Percentiles rank a stretch among this genome's conserved stretches.
These are phyloP conservation scores for Gossypium stocksii DNA, from an alignment of 345 rosid genomes.

Conservation along the genomic window DNA sequence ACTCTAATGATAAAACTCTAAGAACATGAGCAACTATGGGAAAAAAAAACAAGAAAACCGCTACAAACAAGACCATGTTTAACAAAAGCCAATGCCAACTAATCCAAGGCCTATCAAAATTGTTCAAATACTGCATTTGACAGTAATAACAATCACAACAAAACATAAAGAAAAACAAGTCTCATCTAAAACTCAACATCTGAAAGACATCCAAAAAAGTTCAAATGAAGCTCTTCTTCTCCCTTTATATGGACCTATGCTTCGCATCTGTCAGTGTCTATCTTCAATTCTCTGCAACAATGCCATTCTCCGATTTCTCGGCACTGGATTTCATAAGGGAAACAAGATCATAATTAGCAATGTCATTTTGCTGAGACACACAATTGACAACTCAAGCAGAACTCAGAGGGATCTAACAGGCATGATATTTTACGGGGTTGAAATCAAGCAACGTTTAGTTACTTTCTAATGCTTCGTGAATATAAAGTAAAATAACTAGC, in stretches of 20 bases:
- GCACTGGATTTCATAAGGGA: constrained; percentile 25
- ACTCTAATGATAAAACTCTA: background rate
- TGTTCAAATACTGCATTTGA: constrained; percentile 25
- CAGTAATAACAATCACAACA: constrained; percentile 7
- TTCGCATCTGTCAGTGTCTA: constrained; percentile 8
- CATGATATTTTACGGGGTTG: background rate
- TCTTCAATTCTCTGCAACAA: constrained; percentile 12
- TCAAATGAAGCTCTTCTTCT: constrained; percentile 2
- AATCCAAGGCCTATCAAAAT: constrained; percentile 36
- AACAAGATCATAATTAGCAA: background rate
- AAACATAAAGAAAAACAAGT: constrained; percentile 17
- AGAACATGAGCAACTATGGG: background rate
- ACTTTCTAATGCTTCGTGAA: too few species aligned
- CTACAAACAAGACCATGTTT: constrained; percentile 16
- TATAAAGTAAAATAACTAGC: background rate
- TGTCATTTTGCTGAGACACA: background rate
- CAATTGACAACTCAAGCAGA: background rate
- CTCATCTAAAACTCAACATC: constrained; percentile 15
- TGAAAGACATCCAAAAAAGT: constrained; percentile 16
- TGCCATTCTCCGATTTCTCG: constrained; percentile 25
- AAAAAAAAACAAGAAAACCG: background rate
- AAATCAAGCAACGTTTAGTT: background rate
- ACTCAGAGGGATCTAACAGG: background rate
- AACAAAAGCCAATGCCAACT: constrained; percentile 15
- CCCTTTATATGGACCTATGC: background rate